Conservation (phyloP, 179 eudicot species). For the Carnegiea gigantea region DNA sequence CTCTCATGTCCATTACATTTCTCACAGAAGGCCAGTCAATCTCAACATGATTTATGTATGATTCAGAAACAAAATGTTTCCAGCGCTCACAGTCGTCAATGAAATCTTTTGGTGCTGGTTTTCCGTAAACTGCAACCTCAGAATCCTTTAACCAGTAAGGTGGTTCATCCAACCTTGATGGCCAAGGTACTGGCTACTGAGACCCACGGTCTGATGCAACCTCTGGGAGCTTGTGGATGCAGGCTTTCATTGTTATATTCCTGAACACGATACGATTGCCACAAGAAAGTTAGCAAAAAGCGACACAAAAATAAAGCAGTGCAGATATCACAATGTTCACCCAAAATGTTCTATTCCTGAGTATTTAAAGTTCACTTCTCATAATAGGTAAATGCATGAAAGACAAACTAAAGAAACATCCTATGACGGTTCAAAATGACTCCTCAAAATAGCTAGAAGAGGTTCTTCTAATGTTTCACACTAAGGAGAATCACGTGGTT, state of each 20-base stretch:
- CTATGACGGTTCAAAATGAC: neutral
- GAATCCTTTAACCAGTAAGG: constrained; percentile 43
- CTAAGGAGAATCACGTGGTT: neutral
- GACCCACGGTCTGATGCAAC: constrained; percentile 38
- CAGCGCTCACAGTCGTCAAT: constrained; percentile 36
- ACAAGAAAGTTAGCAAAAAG: neutral
- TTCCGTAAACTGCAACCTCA: constrained; percentile 25
- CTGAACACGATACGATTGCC: constrained; percentile 20
- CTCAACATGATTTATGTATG: constrained; percentile 37
- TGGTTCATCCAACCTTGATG: constrained; percentile 35
- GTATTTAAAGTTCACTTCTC: neutral
- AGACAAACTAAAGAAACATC: neutral
- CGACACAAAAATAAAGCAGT: neutral
- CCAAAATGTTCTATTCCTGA: neutral
- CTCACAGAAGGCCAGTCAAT: constrained; percentile 38
- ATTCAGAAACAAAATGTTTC: constrained; percentile 32
- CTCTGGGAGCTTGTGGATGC: constrained; percentile 40
- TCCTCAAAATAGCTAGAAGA: neutral
- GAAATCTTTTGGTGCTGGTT: constrained; percentile 31
- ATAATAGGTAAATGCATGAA: neutral
- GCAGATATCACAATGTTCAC: neutral
- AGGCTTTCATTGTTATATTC: constrained; percentile 37
- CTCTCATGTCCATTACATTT: constrained; percentile 53
- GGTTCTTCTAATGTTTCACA: neutral
- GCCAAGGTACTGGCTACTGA: constrained; percentile 43